Conservation (phyloP, 2,329 filamentous ascomycete species). For the Pyrenophora tritici-repentis region DNA sequence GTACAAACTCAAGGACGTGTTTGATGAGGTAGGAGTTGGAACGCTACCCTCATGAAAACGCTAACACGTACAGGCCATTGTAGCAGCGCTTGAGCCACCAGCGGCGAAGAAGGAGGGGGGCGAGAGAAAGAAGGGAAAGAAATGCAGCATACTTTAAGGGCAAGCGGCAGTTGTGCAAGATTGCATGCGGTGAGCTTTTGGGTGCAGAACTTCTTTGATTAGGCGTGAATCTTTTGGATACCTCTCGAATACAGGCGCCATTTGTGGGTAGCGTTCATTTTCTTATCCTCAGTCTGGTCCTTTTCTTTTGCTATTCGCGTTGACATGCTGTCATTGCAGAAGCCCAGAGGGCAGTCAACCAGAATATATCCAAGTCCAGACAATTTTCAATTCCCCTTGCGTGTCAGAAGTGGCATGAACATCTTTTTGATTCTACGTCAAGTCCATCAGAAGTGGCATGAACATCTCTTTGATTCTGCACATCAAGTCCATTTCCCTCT, state of each 20-base stretch:
- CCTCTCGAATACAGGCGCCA: constrained; percentile 47
- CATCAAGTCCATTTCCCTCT: too few relatives aligned
- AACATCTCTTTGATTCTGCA: too few relatives aligned
- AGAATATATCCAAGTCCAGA: neutral
- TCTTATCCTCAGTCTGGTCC: constrained; percentile 33
- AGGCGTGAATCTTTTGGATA: constrained; percentile 48
- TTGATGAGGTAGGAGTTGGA: constrained; percentile 77
- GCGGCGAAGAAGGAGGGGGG: constrained; percentile 68
- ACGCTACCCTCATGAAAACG: neutral
- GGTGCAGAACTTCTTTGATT: constrained; percentile 39
- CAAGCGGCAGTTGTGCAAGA: constrained; percentile 6
- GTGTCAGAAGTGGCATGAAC: neutral
- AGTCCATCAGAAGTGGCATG: neutral
- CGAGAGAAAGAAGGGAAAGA: constrained; percentile 43
- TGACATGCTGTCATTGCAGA: neutral
- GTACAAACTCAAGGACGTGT: constrained; percentile 98
- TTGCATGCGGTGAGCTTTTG: constrained; percentile 29
- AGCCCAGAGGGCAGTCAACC: constrained; percentile 3
- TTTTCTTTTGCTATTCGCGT: constrained; percentile 17
- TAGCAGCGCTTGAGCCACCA: constrained; percentile 89
- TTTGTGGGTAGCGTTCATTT: constrained; percentile 48
- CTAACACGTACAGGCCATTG: constrained; percentile 72
- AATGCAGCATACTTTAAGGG: constrained; percentile 46
- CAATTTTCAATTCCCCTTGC: neutral
- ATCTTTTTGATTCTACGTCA: too few relatives aligned